These are phyloP conservation scores for Teunomyces kruisii DNA, from an alignment of 805 yeast species.

Conservation along the genomic window DNA sequence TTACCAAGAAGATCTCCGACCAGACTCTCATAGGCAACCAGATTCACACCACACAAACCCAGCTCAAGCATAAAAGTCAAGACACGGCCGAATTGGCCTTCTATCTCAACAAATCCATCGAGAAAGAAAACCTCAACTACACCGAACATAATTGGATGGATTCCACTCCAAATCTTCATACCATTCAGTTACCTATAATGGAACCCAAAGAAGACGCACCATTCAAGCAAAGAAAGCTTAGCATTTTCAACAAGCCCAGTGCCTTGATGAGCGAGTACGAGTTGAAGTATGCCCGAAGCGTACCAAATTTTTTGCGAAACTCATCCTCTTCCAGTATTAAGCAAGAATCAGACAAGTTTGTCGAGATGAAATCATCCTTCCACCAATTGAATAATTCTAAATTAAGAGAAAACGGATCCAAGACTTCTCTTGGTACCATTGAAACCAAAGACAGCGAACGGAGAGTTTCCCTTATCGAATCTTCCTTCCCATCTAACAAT, in stretches of 20 bases:
- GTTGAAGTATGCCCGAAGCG: constrained; percentile 11
- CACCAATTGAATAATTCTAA: not conserved
- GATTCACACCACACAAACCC: not conserved
- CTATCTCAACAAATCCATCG: constrained; percentile 7
- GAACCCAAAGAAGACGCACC: not conserved
- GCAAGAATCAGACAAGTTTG: constrained; percentile 3
- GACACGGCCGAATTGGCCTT: constrained; percentile 7
- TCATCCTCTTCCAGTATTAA: not conserved
- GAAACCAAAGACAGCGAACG: not conserved
- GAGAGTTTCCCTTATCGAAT: not conserved
- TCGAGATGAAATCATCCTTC: constrained; percentile 6
- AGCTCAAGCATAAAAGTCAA: not conserved
- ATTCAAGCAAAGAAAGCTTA: constrained; percentile 5
- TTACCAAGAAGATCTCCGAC: constrained; percentile 11
- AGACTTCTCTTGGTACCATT: not conserved
- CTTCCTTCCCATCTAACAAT: not conserved
- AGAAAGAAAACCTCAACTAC: constrained; percentile 11
- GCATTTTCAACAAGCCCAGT: constrained; percentile 4
- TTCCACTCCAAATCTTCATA: constrained; percentile 8
- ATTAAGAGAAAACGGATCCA: not conserved
- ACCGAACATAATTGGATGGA: constrained; percentile 22
- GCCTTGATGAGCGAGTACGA: constrained; percentile 4
- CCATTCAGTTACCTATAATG: not conserved
- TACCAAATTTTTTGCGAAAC: constrained; percentile 10
- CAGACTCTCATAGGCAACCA: constrained; percentile 7